Base-by-base conservation (phyloP, 257 asterid genomes). In the Lavandula angustifolia region DNA sequence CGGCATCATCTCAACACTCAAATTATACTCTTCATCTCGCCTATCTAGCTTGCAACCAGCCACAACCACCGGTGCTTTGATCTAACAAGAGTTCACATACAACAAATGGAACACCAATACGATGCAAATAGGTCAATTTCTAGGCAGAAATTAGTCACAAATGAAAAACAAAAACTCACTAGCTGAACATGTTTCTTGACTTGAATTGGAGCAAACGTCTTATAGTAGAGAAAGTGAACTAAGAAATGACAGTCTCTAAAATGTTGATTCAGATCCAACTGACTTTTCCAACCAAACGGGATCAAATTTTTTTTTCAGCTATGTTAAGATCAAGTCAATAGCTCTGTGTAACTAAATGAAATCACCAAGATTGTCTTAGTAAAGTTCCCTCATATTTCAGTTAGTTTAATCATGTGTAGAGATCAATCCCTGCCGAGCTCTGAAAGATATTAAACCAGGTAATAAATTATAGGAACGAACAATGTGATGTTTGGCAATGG, bases 11-110 rank as follows among this genome's bases (percentile, higher is more conserved):
- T 80, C 95, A 65, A 81, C 75, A 64, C 86, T 89, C 83, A 73
- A 72, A 69, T 80, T 84, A 73, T 76, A 78, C 62, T 89, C 91
- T 63, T 83, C 89, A 58, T 78, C 82, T 73, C 94, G 78, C 81
- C 80, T 80, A 79, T 92, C 99, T 68, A 92, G 83, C 82, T 87
- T 92, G 85, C 99, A 89, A 62, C 99, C 97, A 71, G 87, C 96
- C 57, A 92, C 94, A 66, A 89, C 73, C 37, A 92, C 95, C 4
- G 99, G 99, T 48, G 77, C 97, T 76, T 75, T 83, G 78, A 92
- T 80, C 99, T 92, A 73, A 56, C 64, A 65, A 75, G 34, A 70
- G 57, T 42, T 31, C 53, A 34, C 68, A 52, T 56, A 16, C 34
- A 62, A 62, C 51, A 47, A 68, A 22, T 22, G 27, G 32, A 37